phyloP scores from a whole-genome alignment of 768 basidiomycete species.

The Russula compacta region DNA sequence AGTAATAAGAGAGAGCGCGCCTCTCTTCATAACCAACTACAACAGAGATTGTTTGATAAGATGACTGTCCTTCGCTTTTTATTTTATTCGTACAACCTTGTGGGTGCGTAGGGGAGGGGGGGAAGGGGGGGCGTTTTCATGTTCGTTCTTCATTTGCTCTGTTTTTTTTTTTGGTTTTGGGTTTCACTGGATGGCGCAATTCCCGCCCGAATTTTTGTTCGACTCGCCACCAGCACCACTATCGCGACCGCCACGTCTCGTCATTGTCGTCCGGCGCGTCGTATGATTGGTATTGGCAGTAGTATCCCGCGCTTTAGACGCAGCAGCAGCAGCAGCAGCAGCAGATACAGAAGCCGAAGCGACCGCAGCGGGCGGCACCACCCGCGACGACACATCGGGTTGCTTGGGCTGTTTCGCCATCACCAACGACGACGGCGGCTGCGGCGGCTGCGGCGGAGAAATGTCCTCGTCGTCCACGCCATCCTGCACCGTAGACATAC shows the following conservation, averaged over 20 bases:
- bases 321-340: too few species aligned
- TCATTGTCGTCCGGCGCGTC: slow-evolving; percentile 1
- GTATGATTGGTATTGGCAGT: neutral
- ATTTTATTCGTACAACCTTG: neutral
- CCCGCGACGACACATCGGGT: too few species aligned
- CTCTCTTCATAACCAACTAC: too few species aligned
- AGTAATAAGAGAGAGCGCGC: neutral
- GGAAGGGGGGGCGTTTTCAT: neutral
- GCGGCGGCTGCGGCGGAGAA: too few species aligned
- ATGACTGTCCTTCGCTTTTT: neutral
- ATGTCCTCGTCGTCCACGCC: neutral
- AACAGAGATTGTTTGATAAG: too few species aligned
- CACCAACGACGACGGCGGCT: neutral
- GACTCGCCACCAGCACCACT: too few species aligned
- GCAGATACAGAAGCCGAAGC: neutral
- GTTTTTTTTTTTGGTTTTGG: neutral
- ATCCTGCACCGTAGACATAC: neutral
- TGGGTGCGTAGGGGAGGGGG: too few species aligned
- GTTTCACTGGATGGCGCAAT: slow-evolving; percentile 13
- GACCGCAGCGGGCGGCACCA: neutral
- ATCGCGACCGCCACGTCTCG: neutral
- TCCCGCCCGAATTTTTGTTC: neutral
- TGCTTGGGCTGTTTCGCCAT: too few species aligned
- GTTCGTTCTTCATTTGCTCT: neutral
- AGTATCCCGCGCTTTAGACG: too few species aligned